phyloP scores from a whole-genome alignment of 169 alveolate genomes.

The Plasmodium vivax region DNA sequence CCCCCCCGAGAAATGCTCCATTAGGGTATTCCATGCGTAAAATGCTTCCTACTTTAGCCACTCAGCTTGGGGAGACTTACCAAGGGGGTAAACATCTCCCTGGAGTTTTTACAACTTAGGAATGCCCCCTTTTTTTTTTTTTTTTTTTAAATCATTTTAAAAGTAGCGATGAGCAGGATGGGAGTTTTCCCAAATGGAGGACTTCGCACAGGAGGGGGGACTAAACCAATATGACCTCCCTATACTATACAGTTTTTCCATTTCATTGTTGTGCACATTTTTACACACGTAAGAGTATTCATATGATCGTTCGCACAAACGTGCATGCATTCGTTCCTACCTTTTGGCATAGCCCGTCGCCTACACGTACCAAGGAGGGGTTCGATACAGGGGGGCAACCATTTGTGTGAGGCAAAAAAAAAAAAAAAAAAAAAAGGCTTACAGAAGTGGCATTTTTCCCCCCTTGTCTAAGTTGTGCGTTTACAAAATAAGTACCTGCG shows the following conservation, averaged over 20 bases:
- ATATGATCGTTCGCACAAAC: neutral
- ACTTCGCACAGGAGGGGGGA: neutral
- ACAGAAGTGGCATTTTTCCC: neutral
- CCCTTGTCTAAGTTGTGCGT: neutral
- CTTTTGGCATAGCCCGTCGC: neutral
- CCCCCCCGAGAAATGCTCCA: neutral
- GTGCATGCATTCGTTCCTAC: neutral
- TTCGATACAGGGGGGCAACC: neutral
- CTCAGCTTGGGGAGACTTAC: neutral
- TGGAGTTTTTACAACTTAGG: neutral
- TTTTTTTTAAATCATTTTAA: neutral
- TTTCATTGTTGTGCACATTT: neutral
- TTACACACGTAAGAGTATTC: neutral
- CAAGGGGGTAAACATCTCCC: neutral
- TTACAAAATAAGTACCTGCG: neutral
- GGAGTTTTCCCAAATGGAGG: neutral
- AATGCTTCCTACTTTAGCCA: neutral
- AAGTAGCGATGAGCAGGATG: neutral
- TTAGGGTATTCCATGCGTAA: neutral
- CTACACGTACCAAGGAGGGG: neutral
- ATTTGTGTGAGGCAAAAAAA: neutral
- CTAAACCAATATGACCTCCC: neutral
- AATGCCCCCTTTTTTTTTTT: neutral
- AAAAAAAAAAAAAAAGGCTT: neutral
- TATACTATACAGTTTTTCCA: neutral